Base-by-base conservation (phyloP, 1,284 basidiomycete genomes). In the Puccinia polysora region DNA sequence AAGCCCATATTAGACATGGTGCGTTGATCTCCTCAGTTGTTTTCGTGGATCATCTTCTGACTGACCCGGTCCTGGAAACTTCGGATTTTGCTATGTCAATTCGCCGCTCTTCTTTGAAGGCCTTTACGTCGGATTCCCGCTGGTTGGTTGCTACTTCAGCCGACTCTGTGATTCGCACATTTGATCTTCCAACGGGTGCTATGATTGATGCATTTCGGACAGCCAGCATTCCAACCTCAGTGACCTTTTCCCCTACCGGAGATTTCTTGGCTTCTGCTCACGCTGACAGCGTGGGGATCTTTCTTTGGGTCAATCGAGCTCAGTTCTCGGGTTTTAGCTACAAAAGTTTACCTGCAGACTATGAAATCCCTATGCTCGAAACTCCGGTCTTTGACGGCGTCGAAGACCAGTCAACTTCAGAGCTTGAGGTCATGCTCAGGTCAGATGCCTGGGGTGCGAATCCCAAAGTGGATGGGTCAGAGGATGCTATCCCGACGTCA, bases 181-280 rank as follows among this genome's bases (percentile, higher is more conserved):
- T 92, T 79, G 96, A 99, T 79, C 85, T 99, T 23, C 95, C 96
- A 0, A 92, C 92, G 10, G 91, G 93, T 2, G 84, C 87, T 32
- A 83, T 98, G 43, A 90, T 99, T 65, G 92, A 98, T 78, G 91
- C 88, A 0, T 98, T 98, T 84, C 85, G 86, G 65, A 91, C 91
- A 2, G 82, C 89, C n/a, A 91, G 88, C 74, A 86, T 96, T 20
- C 91, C 94, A 1, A 95, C 91, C 0, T 91, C 88, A 76, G 80
- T 99, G 23, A 85, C 90, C 0, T 96, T 98, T 79, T 97, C 92
- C 0, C 96, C 96, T 0, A 89, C 91, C 0, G 89, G 89, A 73
- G 96, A 98, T 80, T 98, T 99, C 81, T 81, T 99, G 71, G 96
- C 96, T 0, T 96, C 94, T 1, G 84, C 91, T 0, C 96, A 99